Conservation (phyloP, 2,329 filamentous ascomycete species). For the Colletotrichum spaethianum region DNA sequence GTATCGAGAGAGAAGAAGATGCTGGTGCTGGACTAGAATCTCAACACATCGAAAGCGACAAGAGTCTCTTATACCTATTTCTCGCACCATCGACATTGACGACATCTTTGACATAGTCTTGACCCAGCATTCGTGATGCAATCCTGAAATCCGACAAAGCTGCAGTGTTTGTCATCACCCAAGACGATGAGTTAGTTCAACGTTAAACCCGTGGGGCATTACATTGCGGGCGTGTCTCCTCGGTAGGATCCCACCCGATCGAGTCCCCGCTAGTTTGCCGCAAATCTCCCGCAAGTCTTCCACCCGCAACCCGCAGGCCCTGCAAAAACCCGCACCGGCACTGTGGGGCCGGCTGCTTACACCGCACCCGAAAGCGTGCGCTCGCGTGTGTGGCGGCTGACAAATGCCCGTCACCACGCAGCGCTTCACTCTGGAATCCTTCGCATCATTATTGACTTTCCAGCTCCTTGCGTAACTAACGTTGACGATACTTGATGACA, state of each 20-base stretch:
- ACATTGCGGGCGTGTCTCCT: neutral
- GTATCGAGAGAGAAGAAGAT: neutral
- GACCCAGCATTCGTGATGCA: neutral
- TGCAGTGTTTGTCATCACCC: neutral
- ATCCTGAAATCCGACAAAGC: too few relatives aligned
- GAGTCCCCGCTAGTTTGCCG: slow-evolving; percentile 19
- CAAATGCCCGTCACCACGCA: slow-evolving; percentile 6
- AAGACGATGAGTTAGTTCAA: too few relatives aligned
- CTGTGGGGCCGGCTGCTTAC: neutral
- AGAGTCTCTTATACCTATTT: neutral
- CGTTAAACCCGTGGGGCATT: neutral
- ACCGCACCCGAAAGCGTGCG: neutral
- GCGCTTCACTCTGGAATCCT: neutral
- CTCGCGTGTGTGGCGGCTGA: slow-evolving; percentile 8
- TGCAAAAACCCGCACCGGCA: slow-evolving; percentile 12
- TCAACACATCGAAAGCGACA: too few relatives aligned
- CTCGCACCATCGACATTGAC: neutral
- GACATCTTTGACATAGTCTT: neutral
- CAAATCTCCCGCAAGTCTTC: slow-evolving; percentile 30
- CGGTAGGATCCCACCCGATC: neutral
- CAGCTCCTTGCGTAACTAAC: neutral
- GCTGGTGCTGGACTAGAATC: neutral
- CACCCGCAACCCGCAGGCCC: slow-evolving; percentile 42
- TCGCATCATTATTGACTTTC: neutral
- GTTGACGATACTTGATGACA: neutral